phyloP scores from a whole-genome alignment of 2,329 filamentous ascomycete species.

The Penicillium sp. region DNA sequence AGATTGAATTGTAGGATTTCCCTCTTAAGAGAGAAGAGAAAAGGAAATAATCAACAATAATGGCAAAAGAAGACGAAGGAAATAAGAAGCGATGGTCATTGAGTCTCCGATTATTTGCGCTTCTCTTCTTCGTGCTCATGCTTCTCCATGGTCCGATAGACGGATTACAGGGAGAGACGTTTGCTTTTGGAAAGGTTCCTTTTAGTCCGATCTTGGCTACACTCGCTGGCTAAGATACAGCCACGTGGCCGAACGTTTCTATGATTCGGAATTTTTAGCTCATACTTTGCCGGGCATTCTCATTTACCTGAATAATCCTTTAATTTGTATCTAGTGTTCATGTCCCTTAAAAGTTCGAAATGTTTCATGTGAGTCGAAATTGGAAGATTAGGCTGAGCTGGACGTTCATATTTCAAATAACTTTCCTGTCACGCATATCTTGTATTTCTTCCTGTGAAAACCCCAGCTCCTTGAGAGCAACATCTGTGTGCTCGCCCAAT shows the following conservation, averaged over 20 bases:
- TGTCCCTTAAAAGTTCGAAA: too few species aligned
- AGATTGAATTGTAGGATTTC: not conserved
- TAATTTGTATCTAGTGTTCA: too few species aligned
- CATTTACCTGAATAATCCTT: too few species aligned
- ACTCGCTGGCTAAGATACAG: not conserved
- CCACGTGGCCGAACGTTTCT: not conserved
- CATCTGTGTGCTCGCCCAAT: constrained; percentile 38
- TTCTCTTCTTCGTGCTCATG: constrained; percentile 43
- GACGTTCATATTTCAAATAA: too few species aligned
- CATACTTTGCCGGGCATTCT: too few species aligned
- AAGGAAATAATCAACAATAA: not conserved
- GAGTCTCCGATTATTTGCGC: constrained; percentile 33
- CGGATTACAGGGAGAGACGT: not conserved
- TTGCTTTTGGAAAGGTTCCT: not conserved
- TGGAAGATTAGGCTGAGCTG: too few species aligned
- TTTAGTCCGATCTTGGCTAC: not conserved
- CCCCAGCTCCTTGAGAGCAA: constrained; percentile 29
- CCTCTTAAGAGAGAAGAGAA: not conserved
- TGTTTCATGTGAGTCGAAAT: too few species aligned
- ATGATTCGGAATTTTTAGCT: too few species aligned
- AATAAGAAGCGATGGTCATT: too few species aligned
- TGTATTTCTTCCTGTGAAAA: constrained; percentile 7
- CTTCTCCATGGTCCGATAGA: not conserved
- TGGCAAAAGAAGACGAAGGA: not conserved
- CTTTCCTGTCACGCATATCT: not conserved